These are phyloP conservation scores for Leucocoprinus leucothites DNA, from an alignment of 768 basidiomycete species.

Conservation along the genomic window DNA sequence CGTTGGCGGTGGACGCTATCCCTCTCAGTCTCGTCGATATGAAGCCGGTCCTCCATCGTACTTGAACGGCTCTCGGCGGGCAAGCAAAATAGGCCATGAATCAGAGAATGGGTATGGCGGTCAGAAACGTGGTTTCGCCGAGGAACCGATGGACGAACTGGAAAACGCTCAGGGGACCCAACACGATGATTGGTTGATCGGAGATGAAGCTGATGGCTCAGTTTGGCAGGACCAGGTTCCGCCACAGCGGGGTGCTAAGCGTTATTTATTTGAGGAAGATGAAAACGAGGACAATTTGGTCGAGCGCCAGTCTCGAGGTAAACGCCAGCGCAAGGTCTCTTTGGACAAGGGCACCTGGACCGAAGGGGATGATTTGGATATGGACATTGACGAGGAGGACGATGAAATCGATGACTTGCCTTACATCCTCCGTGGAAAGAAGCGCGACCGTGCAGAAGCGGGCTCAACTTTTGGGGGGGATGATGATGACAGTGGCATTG, in stretches of 20 bases:
- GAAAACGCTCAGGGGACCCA: constrained; percentile 15
- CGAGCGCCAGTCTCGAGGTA: constrained; percentile 40
- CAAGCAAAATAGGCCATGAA: neutral
- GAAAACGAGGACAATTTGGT: constrained; percentile 36
- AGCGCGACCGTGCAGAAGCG: constrained; percentile 73
- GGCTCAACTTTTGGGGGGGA: constrained; percentile 70
- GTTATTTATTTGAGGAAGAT: constrained; percentile 44
- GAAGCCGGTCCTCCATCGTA: neutral
- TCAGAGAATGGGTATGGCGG: neutral
- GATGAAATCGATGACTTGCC: constrained; percentile 36
- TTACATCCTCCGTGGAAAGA: constrained; percentile 54
- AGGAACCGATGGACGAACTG: constrained; percentile 5
- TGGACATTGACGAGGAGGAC: constrained; percentile 39
- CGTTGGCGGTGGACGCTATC: neutral
- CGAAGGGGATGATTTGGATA: constrained; percentile 40
- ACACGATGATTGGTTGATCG: neutral
- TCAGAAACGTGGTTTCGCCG: constrained; percentile 11
- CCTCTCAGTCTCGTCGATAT: neutral
- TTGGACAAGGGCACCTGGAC: constrained; percentile 34
- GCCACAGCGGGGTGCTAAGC: constrained; percentile 44
- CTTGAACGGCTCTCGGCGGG: neutral
- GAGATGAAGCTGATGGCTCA: constrained; percentile 6
- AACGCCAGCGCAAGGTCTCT: constrained; percentile 55
- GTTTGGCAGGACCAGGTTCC: constrained; percentile 1
- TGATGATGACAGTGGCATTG: constrained; percentile 41